Conservation (phyloP, 225 moss, liverwort and hornwort species). For the Neckera pumila region DNA sequence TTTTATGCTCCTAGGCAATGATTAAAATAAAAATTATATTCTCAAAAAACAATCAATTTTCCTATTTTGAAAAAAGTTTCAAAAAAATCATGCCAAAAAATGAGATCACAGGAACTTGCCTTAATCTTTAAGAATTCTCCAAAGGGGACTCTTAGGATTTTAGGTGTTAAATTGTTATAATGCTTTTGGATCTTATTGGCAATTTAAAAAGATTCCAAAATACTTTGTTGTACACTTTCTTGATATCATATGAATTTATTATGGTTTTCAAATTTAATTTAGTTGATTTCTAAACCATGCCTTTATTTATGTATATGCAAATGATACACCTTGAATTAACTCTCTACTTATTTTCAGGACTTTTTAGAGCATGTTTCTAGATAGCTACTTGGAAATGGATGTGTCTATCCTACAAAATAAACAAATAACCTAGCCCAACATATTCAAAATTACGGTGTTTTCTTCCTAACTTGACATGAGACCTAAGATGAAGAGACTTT, state of each 20-base stretch:
- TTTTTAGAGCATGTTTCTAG: not conserved
- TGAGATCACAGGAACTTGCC: accelerated
- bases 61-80: accelerated
- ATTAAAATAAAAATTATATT: not conserved
- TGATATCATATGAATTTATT: not conserved
- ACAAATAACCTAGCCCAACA: not conserved
- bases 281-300: not conserved
- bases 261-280: not conserved
- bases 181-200: not conserved
- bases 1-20: accelerated
- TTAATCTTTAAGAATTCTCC: accelerated
- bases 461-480: not conserved
- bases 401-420: not conserved
- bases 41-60: accelerated
- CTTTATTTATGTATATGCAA: not conserved
- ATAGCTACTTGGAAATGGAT: not conserved
- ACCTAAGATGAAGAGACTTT: not conserved
- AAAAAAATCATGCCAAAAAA: not conserved
- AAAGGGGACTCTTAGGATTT: accelerated
- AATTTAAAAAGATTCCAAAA: accelerated
- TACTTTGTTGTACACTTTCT: not conserved
- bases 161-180: not conserved
- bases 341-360: not conserved
- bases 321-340: not conserved
- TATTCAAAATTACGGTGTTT: accelerated